phyloP scores from a whole-genome alignment of 2,329 filamentous ascomycete species.

The Fusarium nygamai region DNA sequence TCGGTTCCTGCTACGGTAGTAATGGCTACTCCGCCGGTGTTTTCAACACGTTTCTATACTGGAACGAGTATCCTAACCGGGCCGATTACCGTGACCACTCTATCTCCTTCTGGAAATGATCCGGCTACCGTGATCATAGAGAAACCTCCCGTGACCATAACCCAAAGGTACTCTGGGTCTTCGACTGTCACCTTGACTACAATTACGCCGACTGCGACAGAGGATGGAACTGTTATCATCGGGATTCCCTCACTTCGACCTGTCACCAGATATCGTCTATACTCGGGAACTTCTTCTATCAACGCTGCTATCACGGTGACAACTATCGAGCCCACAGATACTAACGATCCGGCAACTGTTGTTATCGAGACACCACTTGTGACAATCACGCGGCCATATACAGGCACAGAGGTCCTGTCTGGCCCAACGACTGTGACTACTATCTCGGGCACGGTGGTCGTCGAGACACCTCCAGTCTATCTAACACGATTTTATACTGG shows the following conservation, averaged over 20 bases:
- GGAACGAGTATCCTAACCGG: not conserved
- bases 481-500: not conserved
- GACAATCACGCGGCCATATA: not conserved
- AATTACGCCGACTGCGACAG: not conserved
- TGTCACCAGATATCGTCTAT: not conserved
- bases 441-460: not conserved
- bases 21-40: not conserved
- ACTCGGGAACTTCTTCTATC: not conserved
- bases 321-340: not conserved
- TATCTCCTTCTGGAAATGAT: not conserved
- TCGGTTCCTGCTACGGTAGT: not conserved
- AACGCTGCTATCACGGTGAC: not conserved
- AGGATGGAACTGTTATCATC: not conserved
- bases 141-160: not conserved
- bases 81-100: not conserved
- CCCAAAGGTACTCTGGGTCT: not conserved
- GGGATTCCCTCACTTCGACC: not conserved
- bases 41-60: not conserved
- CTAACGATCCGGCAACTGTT: not conserved
- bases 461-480: not conserved
- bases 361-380: not conserved
- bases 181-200: not conserved
- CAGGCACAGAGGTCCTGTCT: not conserved
- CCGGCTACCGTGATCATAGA: fast-evolving
- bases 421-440: not conserved